phyloP scores from a whole-genome alignment of 2,329 filamentous ascomycete genomes.

The Amphichorda felina region DNA sequence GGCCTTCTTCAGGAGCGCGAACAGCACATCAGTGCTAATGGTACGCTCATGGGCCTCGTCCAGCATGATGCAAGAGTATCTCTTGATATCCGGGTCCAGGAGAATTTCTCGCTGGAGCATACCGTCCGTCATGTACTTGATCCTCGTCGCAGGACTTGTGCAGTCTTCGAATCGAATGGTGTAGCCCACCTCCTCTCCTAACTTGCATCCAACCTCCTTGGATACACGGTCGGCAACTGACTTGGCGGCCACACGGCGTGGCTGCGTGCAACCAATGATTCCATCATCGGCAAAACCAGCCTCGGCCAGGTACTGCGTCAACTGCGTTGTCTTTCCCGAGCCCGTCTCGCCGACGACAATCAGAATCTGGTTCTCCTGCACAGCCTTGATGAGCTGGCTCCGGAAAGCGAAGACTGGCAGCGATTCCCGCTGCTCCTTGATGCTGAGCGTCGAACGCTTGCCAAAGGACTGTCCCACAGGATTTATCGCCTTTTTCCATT shows the following conservation, averaged over 20 bases:
- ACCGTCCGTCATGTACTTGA: conserved; percentile 99
- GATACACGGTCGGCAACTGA: conserved; percentile 94
- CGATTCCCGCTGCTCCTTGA: conserved; percentile 87
- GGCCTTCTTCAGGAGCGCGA: conserved; percentile 89
- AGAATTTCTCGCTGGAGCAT: conserved; percentile 95
- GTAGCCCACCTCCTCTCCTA: conserved; percentile 91
- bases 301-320: conserved; percentile 92
- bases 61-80: conserved; percentile 95
- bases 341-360: conserved; percentile 97
- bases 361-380: conserved; percentile 77
- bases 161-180: conserved; percentile 96
- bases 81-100: conserved; percentile 75
- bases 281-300: conserved; percentile 78
- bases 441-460: conserved; percentile 80
- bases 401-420: conserved; percentile 86
- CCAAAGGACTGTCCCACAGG: conserved; percentile 72
- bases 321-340: conserved; percentile 91
- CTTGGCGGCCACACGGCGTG: conserved; percentile 93
- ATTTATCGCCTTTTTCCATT: conserved; percentile 82
- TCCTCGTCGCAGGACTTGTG: conserved; percentile 75
- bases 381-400: conserved; percentile 75
- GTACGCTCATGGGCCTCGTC: conserved; percentile 98
- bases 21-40: conserved; percentile 89
- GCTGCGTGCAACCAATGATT: conserved; percentile 93
- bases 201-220: conserved; percentile 83